Evolutionary conservation across 352 stramenopile genomes (phyloP).

Genomic region (Phytophthora colocasiae): DNA sequence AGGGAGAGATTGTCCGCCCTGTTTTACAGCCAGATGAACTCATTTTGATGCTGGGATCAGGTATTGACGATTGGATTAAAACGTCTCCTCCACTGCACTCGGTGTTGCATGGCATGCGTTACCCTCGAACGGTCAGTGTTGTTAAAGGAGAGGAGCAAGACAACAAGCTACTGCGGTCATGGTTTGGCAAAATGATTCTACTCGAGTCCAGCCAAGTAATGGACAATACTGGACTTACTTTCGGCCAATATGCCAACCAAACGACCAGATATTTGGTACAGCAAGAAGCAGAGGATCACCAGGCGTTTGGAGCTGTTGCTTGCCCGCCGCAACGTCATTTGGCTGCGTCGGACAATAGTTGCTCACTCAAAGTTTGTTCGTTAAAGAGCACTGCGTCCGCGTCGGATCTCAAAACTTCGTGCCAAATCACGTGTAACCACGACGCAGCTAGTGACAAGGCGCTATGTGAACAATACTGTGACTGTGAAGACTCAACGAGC

Average conservation of each 20-base stretch:
- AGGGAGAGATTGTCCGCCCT: slow-evolving; percentile 63
- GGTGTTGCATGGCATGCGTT: slow-evolving; percentile 82
- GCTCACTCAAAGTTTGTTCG: slow-evolving; percentile 49
- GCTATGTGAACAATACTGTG: slow-evolving; percentile 51
- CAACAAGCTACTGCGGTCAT: slow-evolving; percentile 61
- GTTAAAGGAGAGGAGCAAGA: slow-evolving; percentile 32
- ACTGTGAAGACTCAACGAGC: slow-evolving; percentile 41
- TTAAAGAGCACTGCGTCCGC: slow-evolving; percentile 40
- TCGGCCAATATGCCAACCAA: slow-evolving; percentile 59
- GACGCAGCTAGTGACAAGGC: slow-evolving; percentile 38
- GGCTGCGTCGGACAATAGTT: slow-evolving; percentile 56
- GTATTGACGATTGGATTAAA: slow-evolving; percentile 75
- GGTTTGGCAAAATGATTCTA: slow-evolving; percentile 77
- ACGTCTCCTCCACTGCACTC: slow-evolving; percentile 60
- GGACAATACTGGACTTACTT: slow-evolving; percentile 64
- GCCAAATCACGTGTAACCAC: slow-evolving; percentile 70
- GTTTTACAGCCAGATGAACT: slow-evolving; percentile 75
- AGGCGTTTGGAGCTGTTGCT: slow-evolving; percentile 51
- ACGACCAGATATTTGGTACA: slow-evolving; percentile 63
- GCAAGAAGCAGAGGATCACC: slow-evolving; percentile 33
- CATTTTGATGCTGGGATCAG: slow-evolving; percentile 83
- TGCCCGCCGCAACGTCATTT: slow-evolving; percentile 56
- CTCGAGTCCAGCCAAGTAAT: slow-evolving; percentile 52
- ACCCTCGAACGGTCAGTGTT: slow-evolving; percentile 55
- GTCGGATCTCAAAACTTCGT: slow-evolving; percentile 47